Conservation (phyloP, 73 alveolate species). For the Stentor roeselii region DNA sequence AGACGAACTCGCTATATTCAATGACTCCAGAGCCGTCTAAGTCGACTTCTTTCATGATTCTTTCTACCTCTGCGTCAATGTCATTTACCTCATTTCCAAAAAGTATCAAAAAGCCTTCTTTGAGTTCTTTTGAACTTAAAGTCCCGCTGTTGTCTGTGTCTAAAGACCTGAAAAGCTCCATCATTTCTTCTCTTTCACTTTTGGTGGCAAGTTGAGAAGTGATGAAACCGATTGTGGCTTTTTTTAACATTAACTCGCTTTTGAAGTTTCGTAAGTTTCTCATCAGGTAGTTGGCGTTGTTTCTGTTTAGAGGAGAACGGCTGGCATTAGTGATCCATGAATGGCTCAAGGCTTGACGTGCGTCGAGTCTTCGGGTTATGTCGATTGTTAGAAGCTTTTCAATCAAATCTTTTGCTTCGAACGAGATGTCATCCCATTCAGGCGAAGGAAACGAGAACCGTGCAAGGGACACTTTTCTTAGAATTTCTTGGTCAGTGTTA, state of each 20-base stretch:
- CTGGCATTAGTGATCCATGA: slow-evolving; percentile 39
- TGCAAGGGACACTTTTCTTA: slow-evolving; percentile 40
- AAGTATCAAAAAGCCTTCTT: no score
- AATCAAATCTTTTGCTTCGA: slow-evolving; percentile 47
- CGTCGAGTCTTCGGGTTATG: slow-evolving; percentile 36
- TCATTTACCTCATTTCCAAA: no score
- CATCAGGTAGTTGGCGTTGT: slow-evolving; percentile 48
- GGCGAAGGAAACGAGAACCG: slow-evolving; percentile 35
- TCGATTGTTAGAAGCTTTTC: slow-evolving; percentile 34
- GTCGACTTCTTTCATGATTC: slow-evolving; percentile 29
- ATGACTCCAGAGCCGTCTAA: slow-evolving; percentile 27
- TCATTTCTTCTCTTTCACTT: slow-evolving; percentile 65
- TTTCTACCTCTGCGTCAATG: slow-evolving; percentile 36
- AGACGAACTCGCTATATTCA: slow-evolving; percentile 26
- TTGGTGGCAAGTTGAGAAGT: slow-evolving; percentile 73
- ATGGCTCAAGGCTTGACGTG: slow-evolving; percentile 41
- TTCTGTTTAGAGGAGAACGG: slow-evolving; percentile 33
- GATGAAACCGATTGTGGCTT: slow-evolving; percentile 83
- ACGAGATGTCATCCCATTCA: slow-evolving; percentile 39
- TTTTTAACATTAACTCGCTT: slow-evolving; percentile 72
- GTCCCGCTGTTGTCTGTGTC: no score
- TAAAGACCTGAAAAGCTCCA: slow-evolving; percentile 71
- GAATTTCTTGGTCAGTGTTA: slow-evolving; percentile 61
- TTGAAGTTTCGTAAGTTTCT: slow-evolving; percentile 72
- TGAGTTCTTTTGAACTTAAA: no score